phyloP scores from a whole-genome alignment of 352 stramenopile species.

The Aphanomyces euteiches region DNA sequence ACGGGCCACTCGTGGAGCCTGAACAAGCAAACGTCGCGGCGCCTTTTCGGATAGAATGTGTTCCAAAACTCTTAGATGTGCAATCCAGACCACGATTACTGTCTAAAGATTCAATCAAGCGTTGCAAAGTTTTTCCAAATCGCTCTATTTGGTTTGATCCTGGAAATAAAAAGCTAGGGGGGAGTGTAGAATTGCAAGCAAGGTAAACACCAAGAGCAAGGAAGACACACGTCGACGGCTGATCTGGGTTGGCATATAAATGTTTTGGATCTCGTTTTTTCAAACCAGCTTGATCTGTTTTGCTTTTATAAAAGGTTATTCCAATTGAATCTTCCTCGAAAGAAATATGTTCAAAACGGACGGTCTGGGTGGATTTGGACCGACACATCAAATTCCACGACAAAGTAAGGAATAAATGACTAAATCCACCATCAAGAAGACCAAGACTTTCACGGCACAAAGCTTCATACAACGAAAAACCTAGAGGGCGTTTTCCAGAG shows the following conservation, averaged over 20 bases:
- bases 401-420: neutral
- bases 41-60: conserved; percentile 27
- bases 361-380: neutral
- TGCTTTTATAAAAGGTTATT: conserved; percentile 42
- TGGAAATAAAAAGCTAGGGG: neutral
- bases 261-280: conserved; percentile 37
- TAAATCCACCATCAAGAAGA: neutral
- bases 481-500: neutral
- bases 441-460: neutral
- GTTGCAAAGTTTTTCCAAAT: conserved; percentile 16
- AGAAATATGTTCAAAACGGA: conserved; percentile 28
- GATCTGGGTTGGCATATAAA: conserved; percentile 38
- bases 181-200: conserved; percentile 20
- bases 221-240: conserved; percentile 36
- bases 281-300: conserved; percentile 37
- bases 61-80: neutral
- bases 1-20: conserved; percentile 19
- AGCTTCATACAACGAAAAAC: neutral
- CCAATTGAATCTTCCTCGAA: conserved; percentile 37
- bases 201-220: conserved; percentile 34
- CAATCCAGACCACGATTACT: neutral
- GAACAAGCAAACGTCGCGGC: conserved; percentile 30
- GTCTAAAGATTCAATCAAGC: neutral
- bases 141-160: neutral
- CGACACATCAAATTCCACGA: conserved; percentile 20